Base-by-base conservation (phyloP, 208 protist species). In the Leishmania amazonensis region DNA sequence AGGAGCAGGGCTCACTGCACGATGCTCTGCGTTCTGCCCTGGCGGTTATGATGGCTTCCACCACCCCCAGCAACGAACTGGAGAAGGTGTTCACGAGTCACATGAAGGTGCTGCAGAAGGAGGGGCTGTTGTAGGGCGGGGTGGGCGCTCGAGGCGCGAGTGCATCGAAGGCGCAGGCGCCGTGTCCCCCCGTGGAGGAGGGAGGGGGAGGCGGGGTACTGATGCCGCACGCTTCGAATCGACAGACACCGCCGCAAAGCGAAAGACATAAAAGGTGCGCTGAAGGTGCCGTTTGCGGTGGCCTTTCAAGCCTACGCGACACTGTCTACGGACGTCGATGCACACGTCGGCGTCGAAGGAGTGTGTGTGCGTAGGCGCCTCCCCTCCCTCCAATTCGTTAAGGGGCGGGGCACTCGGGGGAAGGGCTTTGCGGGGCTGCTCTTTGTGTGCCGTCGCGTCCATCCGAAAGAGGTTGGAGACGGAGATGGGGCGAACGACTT, bases 11-110 rank as follows among this genome's bases (percentile, higher is more conserved):
- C 45, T 65, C 90, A 19, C 84, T 95, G 47, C 65, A 84, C 49
- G 85, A 80, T 11, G 88, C 91, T 21, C 75, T 94, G 58, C 84
- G 75, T 38, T 68, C 82, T 35, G 85, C 87, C 45, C 83, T 95
- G 19, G 38, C 51, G 15, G 53, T 71, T 64, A 85, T 94, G 79
- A 88, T 93, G n/a, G 88, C 90, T 24, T 85, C 83, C 47, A 90
- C 89, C 11, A 62, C 83, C 31, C 84, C 88, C 31, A 96, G 90
- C 81, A 85, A 74, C 13, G 83, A 76, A 68, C 83, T 96, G 73
- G 89, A 93, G 74, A 84, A 86, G 76, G 86, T 94, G 0, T 91
- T 94, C 72, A 76, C 86, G 3, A 83, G 85, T 45, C 90, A 91
- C 70, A 82, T 85, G 38, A 65, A 82, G 49, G 64, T 96, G 31